phyloP scores from a whole-genome alignment of 495 filamentous ascomycete genomes.

The Neurospora sp. region DNA sequence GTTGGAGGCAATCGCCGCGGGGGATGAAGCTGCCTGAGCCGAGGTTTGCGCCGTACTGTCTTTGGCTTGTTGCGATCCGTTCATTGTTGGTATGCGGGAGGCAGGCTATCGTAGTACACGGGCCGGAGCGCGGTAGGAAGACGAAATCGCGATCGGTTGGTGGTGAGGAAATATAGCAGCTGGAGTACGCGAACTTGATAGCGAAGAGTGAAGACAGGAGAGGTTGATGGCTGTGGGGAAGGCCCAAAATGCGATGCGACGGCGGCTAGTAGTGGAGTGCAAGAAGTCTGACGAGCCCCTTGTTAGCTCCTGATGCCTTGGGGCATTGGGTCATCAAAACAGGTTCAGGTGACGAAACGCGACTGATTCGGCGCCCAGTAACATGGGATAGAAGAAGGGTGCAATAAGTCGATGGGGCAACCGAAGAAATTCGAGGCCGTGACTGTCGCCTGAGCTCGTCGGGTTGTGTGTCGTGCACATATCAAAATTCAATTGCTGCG shows the following conservation, averaged over 20 bases:
- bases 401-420: background rate
- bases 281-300: background rate
- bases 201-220: background rate
- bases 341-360: background rate
- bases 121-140: background rate
- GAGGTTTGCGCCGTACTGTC: conserved; percentile 17
- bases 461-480: background rate
- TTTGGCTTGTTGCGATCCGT: conserved; percentile 21
- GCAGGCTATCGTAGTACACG: background rate
- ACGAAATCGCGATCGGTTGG: background rate
- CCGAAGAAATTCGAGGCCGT: background rate
- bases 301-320: background rate
- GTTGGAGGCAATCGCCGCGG: conserved; percentile 17
- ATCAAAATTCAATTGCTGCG: background rate
- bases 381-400: background rate
- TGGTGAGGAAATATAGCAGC: background rate
- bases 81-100: conserved; percentile 14
- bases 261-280: background rate
- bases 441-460: background rate
- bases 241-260: background rate
- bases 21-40: conserved; percentile 10
- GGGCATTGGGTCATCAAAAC: background rate
- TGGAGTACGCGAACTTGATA: background rate
- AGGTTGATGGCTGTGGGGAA: background rate
- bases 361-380: background rate